A percentile compares a stretch with the other conserved stretches of the same genome.
Conservation (phyloP, 257 asterid species). For the Solanum acaule region DNA sequence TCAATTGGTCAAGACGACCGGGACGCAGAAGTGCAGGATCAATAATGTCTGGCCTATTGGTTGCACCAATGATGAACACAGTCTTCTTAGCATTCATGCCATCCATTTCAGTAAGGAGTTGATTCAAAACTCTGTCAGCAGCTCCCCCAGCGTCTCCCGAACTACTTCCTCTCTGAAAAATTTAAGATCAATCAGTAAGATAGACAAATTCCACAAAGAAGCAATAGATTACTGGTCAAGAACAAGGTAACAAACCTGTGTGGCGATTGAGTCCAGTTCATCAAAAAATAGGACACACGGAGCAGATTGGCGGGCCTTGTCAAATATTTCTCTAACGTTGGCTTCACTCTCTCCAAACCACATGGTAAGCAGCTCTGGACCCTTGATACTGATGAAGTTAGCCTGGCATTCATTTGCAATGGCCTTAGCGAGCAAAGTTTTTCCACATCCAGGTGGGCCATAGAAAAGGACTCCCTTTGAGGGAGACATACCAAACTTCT, state of each 20-base stretch:
- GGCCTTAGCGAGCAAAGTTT: constrained; percentile 84
- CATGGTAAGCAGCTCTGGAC: constrained; percentile 91
- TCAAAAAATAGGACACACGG: constrained; percentile 73
- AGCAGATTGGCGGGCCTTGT: constrained; percentile 80
- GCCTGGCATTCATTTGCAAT: constrained; percentile 95
- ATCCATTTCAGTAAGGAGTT: constrained; percentile 88
- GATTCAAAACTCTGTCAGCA: constrained; percentile 85
- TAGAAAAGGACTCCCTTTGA: constrained; percentile 93
- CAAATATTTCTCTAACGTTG: constrained; percentile 83
- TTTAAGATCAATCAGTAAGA: neutral
- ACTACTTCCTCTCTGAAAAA: constrained; percentile 54
- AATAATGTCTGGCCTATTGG: constrained; percentile 78
- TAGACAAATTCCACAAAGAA: neutral
- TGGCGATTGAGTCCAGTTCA: constrained; percentile 66
- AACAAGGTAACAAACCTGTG: constrained; percentile 34
- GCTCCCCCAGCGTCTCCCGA: constrained; percentile 92
- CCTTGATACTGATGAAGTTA: constrained; percentile 81
- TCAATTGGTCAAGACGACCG: constrained; percentile 83
- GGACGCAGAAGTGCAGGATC: constrained; percentile 94
- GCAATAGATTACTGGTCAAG: neutral
- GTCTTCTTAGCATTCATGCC: constrained; percentile 92
- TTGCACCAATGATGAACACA: constrained; percentile 87
- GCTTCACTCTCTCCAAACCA: constrained; percentile 99
- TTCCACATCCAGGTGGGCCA: constrained; percentile 93
- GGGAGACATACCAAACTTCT: constrained; percentile 94